Conservation (phyloP, 2,329 filamentous ascomycete species). For the Ceratocystis alfenasii region DNA sequence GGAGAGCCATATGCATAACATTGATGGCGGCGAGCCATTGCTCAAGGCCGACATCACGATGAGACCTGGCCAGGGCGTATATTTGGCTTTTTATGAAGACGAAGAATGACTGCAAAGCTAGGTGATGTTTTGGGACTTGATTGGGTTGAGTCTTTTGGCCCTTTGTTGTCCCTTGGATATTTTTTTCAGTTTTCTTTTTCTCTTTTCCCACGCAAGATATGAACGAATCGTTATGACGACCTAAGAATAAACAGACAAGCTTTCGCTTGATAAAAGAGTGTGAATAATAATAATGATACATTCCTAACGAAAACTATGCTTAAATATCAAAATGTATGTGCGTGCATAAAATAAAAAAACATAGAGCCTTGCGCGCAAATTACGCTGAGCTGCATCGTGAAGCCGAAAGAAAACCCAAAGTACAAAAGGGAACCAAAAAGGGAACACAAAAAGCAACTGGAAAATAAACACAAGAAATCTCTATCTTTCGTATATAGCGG, state of each 20-base stretch:
- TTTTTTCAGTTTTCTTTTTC: neutral
- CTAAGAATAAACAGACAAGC: neutral
- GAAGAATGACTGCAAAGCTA: constrained; percentile 25
- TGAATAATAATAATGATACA: neutral
- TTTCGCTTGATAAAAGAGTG: neutral
- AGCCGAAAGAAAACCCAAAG: neutral
- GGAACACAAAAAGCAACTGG: neutral
- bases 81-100: constrained; percentile 43
- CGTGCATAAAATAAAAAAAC: neutral
- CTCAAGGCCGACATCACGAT: constrained; percentile 50
- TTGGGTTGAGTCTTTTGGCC: neutral
- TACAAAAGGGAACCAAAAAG: neutral
- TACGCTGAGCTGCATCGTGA: neutral
- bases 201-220: neutral
- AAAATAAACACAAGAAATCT: neutral
- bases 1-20: constrained; percentile 43
- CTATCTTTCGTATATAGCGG: neutral
- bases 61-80: constrained; percentile 47
- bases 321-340: neutral
- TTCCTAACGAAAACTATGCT: neutral
- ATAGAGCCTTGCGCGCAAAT: neutral
- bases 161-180: neutral
- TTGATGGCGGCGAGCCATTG: constrained; percentile 42
- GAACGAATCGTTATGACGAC: neutral
- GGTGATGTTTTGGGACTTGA: neutral